Evolutionary conservation across 192 early-diverging fungal species (phyloP), one percentile per base, ranked within the genome.

Genomic region (Mortierella alpina): DNA sequence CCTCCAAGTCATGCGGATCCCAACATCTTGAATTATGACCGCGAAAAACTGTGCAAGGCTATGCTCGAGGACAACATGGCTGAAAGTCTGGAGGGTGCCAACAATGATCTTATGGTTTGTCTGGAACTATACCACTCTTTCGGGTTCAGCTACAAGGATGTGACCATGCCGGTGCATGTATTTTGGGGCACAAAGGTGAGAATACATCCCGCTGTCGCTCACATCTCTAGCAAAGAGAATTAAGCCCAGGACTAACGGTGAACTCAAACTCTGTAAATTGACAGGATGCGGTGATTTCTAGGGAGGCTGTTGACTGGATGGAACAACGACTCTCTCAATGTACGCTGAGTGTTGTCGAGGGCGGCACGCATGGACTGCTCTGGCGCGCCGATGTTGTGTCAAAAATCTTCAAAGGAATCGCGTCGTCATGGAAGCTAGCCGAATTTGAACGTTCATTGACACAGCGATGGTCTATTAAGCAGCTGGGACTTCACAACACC

Each of bases 131-230:
- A 78, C 40, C 73, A 78, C 65, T 68, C 83, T 1, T 84, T 84
- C 56, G 83, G 83, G 1, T 84, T 84, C 56, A 81, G 72, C 31
- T 84, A 84, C 56, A 76, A 74, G 42, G 83, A 84, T 75, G 83
- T 84, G 13, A 78, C 69, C 17, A 68, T 75, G 4, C 77, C 83
- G 0, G 83, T 84, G 5, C 83, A 84, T 65, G 77, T 84, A 15
- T 84, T 84, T 64, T 80, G 78, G 73, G 83, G 83, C n/a, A 84
- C 83, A 10, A 84, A 81, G 77, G 77, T 80, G 72, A 45, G 49
- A 5, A 52, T 59, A 50, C 6, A 31, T 45, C 20, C 22, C 17
- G 47, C 11, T 54, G 6, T 3, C n/a, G 46, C 15, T 54, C 11
- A 58, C 41, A 17, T 39, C 5, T 48, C 39, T 55, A 10, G 31